A percentile compares a stretch with the other conserved stretches of the same genome.
These are phyloP conservation scores for Candida michaelii DNA, from an alignment of 805 yeast species.

Conservation along the genomic window DNA sequence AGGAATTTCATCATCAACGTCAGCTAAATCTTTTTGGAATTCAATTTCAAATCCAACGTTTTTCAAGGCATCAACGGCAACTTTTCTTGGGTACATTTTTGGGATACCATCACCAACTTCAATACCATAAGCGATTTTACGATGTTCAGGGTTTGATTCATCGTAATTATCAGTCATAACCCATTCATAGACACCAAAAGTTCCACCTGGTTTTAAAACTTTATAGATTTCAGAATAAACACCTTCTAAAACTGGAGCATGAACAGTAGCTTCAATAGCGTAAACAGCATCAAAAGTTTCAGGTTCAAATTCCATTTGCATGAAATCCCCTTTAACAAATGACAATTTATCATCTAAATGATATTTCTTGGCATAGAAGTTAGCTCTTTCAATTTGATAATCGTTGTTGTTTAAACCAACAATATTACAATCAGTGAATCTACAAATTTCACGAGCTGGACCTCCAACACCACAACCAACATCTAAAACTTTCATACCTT, in stretches of 20 bases:
- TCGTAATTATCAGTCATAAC: conserved; percentile 96
- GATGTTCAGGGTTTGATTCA: conserved; percentile 81
- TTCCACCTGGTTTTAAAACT: conserved; percentile 96
- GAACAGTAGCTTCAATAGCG: conserved; percentile 98
- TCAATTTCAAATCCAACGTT: conserved; percentile 84
- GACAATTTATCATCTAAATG: conserved; percentile 71
- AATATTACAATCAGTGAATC: conserved; percentile 84
- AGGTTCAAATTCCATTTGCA: conserved; percentile 96
- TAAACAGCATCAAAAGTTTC: conserved; percentile 93
- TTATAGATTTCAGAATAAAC: conserved; percentile 93
- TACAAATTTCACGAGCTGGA: conserved; percentile 93
- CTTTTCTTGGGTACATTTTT: conserved; percentile 84
- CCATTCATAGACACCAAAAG: conserved; percentile 98
- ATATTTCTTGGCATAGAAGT: conserved; percentile 66
- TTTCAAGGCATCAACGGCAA: conserved; percentile 83
- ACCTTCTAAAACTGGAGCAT: conserved; percentile 95
- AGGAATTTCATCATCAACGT: conserved; percentile 77
- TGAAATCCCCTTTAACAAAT: conserved; percentile 95
- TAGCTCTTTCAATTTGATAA: conserved; percentile 92
- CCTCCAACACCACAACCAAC: conserved; percentile 99
- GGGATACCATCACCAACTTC: conserved; percentile 99
- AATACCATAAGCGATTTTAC: conserved; percentile 93
- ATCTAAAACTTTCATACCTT: conserved; percentile 85
- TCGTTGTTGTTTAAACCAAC: conserved; percentile 96
- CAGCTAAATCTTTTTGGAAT: conserved; percentile 80